Conservation (phyloP, 306 rosid species). For the Sindora glabra region DNA sequence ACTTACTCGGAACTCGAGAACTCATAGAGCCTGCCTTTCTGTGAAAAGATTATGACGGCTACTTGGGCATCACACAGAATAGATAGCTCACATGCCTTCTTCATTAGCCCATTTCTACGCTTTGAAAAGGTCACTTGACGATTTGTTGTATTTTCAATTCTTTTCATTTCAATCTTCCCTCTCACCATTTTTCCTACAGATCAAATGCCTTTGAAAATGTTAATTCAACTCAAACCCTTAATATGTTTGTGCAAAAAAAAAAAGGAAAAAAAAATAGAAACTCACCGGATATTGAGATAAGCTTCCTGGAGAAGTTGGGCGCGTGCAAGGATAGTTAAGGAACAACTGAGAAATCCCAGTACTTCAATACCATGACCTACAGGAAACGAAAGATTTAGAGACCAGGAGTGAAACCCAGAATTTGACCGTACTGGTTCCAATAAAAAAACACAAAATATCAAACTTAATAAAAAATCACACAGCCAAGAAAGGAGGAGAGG, state of each 20-base stretch:
- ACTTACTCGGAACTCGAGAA: constrained; percentile 61
- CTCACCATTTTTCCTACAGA: constrained; percentile 44
- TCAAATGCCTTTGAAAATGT: not conserved
- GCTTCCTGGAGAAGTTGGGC: not conserved
- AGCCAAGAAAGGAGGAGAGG: too few relatives aligned
- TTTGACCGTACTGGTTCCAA: too few relatives aligned
- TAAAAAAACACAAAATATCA: too few relatives aligned
- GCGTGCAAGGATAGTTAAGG: too few relatives aligned
- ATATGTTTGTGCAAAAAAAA: not conserved
- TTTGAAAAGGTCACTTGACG: constrained; percentile 65
- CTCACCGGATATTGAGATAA: not conserved
- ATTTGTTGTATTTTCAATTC: constrained; percentile 44
- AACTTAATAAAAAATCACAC: too few relatives aligned
- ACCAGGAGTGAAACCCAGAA: too few relatives aligned
- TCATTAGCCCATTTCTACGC: constrained; percentile 50
- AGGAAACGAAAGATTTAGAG: too few relatives aligned
- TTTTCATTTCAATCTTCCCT: constrained; percentile 55
- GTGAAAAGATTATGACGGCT: constrained; percentile 57
- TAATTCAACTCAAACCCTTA: not conserved
- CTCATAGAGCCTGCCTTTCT: constrained; percentile 49
- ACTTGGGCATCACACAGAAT: constrained; percentile 62
- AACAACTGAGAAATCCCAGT: not conserved
- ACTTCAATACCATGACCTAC: not conserved
- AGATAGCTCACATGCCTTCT: constrained; percentile 64
- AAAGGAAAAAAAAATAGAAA: not conserved